Evolutionary conservation across 2,329 filamentous ascomycete genomes (phyloP), one percentile per base, ranked within the genome.

Genomic region (Monosporascus sp.): DNA sequence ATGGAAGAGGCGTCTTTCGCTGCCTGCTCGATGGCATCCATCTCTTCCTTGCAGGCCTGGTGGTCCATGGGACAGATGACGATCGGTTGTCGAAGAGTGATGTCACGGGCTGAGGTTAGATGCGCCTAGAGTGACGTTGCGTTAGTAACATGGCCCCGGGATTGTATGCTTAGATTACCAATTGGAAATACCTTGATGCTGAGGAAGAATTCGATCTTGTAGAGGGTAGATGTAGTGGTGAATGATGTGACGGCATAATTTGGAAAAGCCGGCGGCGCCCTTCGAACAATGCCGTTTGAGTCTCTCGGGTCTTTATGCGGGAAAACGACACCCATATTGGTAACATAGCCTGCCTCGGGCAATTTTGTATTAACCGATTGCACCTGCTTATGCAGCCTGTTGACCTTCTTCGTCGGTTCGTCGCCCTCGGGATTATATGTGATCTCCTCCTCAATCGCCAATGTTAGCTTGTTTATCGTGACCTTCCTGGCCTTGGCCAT

Each of bases 351-450:
- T 5, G 89, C 84, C 67, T 96, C 92, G 2, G 94, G 90, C 73
- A 99, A 78, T 70, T 88, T 95, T 50, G 89, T 83, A 49, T 89
- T 88, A 31, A 99, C 85, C 1, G 78, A 75, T 64, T 97, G 90
- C 1, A 86, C 86, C 62, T 93, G 88, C 69, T 91, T 94, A 25
- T 89, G 86, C 59, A 99, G 76, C 52, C 86, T 88, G 71, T 96
- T 97, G 60, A 90, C 77, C 70, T 96, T 97, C 60, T 90, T 89
- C 34, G 89, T 89, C 27, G 92, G 91, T 68, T 97, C 94, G 66
- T 97, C 94, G 48, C 94, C 94, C 71, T 97, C 93, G 31, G 94
- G 94, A 60, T 99, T 97, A 73, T 89, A 99, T n/a, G 94, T 95
- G 54, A 97, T 96, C 68, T 97, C 93, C 71, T 99, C 94, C 66